Base-by-base conservation (phyloP, 768 basidiomycete genomes). In the Phylloporus rhodoxanthus region DNA sequence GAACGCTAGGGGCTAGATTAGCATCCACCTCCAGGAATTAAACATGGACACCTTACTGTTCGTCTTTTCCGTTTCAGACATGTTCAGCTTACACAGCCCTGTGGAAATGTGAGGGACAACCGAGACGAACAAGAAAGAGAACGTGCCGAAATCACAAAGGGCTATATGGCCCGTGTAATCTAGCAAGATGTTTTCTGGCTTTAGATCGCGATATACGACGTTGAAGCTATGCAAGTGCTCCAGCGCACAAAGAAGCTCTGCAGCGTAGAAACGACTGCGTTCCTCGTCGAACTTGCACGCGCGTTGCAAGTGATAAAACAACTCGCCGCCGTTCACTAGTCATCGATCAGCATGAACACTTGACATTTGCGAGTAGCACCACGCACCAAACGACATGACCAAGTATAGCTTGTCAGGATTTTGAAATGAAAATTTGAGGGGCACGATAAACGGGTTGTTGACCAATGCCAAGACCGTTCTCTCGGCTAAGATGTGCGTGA, bases 161-260 rank as follows among this genome's bases (percentile, higher is more conserved):
- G 95, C 94, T 56, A 99, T 98, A 62, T 99, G 95, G 8, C 95
- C 95, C 0, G 93, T 94, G 61, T 95, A 98, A 69, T 98, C 95
- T 43, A 99, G 72, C 5, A 99, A 72, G 62, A 98, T 99, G 67
- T 99, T 99, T 70, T 99, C 95, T 11, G 95, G 95, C 65, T 99
- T 99, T 57, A 99, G 72, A 67, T 99, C 95, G 39, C 94, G 90
- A 70, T 98, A 98, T 32, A 99, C 91, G 28, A 99, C 95, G 64
- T 99, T 96, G 76, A 98, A 98, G 43, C 89, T 82, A 59, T 99
- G 95, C 48, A 99, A 68, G 72, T 97, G 94, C 66, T 99, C 95
- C 56, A 99, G 71, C 0, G 95, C 95, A 61, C 90, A 87, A 8
- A 99, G 76, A 28, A 99, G 74, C 69, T 99, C 95, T n/a, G 95